Evolutionary conservation across 2,329 filamentous ascomycete species (phyloP).

Genomic region (Ophiognomonia clavigignenti-juglandacearum): DNA sequence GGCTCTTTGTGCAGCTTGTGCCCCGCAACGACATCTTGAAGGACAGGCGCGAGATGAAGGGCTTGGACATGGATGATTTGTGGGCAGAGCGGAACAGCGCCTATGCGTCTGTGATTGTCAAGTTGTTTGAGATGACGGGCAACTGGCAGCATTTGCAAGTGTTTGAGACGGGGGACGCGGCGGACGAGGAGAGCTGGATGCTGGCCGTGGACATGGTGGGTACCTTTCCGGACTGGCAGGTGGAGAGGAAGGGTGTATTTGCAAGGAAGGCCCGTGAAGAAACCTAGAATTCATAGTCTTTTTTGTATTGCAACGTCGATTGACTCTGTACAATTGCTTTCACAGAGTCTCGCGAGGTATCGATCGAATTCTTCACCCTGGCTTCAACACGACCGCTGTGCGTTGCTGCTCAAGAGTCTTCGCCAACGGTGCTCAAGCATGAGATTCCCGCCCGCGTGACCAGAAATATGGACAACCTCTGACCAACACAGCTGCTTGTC

Average conservation of each 20-base stretch:
- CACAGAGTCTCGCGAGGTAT: too few species aligned
- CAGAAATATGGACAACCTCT: too few species aligned
- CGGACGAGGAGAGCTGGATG: slow-evolving; percentile 41
- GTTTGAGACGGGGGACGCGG: slow-evolving; percentile 46
- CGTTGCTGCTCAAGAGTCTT: too few species aligned
- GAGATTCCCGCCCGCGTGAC: too few species aligned
- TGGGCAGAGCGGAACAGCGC: slow-evolving; percentile 52
- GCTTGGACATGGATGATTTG: slow-evolving; percentile 36
- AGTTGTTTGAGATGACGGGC: too few species aligned
- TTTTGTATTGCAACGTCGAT: too few species aligned
- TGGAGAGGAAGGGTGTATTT: slow-evolving; percentile 41
- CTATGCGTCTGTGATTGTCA: slow-evolving; percentile 45
- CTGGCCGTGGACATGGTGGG: slow-evolving; percentile 38
- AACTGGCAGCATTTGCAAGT: slow-evolving; percentile 40
- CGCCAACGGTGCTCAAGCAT: too few species aligned
- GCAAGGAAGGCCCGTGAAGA: slow-evolving; percentile 25
- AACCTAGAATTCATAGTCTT: too few species aligned
- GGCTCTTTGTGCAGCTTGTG: slow-evolving; percentile 49
- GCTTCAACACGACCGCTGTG: too few species aligned
- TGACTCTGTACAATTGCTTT: too few species aligned
- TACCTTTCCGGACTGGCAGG: slow-evolving; percentile 34
- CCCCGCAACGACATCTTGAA: slow-evolving; percentile 30
- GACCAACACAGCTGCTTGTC: too few species aligned
- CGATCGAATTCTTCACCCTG: too few species aligned
- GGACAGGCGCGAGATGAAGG: slow-evolving; percentile 31